Evolutionary conservation across 805 yeast species (phyloP).

Genomic region (Wickerhamiella siamensis): DNA sequence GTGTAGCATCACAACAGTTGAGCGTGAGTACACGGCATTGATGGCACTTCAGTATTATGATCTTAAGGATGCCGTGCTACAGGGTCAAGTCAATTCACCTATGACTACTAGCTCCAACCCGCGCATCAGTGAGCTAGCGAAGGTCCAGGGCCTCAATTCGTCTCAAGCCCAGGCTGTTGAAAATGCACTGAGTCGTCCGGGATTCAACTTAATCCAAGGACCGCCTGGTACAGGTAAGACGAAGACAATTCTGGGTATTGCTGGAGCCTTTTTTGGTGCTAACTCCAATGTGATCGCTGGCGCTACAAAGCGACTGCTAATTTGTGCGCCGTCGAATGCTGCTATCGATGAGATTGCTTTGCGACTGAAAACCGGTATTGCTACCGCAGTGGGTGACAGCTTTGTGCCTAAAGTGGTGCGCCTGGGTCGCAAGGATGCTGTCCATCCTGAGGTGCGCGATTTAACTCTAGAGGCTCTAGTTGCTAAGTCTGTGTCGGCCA

Average conservation of each 20-base stretch:
- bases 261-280: constrained; percentile 47
- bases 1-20: constrained; percentile 80
- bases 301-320: constrained; percentile 41
- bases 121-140: constrained; percentile 32
- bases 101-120: constrained; percentile 39
- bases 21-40: constrained; percentile 79
- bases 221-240: constrained; percentile 99
- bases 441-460: constrained; percentile 67
- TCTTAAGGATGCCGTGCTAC: constrained; percentile 46
- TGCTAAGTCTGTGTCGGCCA: constrained; percentile 32
- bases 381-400: constrained; percentile 26
- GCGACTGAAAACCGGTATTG: constrained; percentile 63
- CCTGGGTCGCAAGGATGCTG: constrained; percentile 79
- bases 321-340: constrained; percentile 98
- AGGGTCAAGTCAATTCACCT: background rate
- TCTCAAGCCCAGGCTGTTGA: constrained; percentile 88
- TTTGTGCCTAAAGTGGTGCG: constrained; percentile 42
- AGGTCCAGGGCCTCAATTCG: constrained; percentile 48
- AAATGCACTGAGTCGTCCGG: constrained; percentile 50
- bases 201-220: constrained; percentile 83
- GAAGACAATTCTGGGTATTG: constrained; percentile 82
- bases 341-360: constrained; percentile 92
- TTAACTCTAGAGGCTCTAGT: constrained; percentile 76
- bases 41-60: constrained; percentile 74
- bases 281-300: constrained; percentile 7